Base-by-base conservation (phyloP, 2,329 filamentous ascomycete species). In the Cladosporium oxysporum region DNA sequence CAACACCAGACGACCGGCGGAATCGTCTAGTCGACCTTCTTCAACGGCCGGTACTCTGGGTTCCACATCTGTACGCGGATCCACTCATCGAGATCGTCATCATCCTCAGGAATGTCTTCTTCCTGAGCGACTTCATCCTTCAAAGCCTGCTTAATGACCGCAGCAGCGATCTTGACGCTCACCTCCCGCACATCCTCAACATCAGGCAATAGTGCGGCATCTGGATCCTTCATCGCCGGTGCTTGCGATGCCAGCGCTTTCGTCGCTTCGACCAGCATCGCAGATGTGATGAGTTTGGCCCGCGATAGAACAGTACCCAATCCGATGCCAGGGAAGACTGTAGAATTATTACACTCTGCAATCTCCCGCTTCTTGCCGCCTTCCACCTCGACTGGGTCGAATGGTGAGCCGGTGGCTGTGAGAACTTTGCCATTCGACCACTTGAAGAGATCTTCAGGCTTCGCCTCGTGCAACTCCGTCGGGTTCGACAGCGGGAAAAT, bases 261-360 rank as follows among this genome's bases (percentile, higher is more conserved):
- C 3, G 91, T 88, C 0, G 92, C 93, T 0, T 91, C 90, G 0
- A 96, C 90, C 14, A 96, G 87, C 87, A 96, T 93, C 68, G 87
- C 85, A 68, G 93, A 88, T 0, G 90, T 90, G 31, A 96, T 79
- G 0, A 88, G 82, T 14, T 81, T 83, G 2, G 90, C 83, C 16
- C 91, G 87, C 29, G 84, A 88, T 1, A 96, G 84, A 0, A 97
- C 86, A 8, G 86, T 86, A 12, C 92, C 93, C 0, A 96, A 87
- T 0, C 92, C 92, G 66, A 96, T 94, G 0, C 92, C 92, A 0
- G 92, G 92, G 77, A 96, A 96, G 18, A 90, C 90, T 37, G 91
- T 91, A 0, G 88, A 90, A 79, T 96, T 96, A 80, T 96, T 96
- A 80, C 93, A 96, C 77, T 96, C 92, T 28, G 91, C 91, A 21